phyloP scores from a whole-genome alignment of 2,329 filamentous ascomycete genomes.

The Xylariaceae sp. region DNA sequence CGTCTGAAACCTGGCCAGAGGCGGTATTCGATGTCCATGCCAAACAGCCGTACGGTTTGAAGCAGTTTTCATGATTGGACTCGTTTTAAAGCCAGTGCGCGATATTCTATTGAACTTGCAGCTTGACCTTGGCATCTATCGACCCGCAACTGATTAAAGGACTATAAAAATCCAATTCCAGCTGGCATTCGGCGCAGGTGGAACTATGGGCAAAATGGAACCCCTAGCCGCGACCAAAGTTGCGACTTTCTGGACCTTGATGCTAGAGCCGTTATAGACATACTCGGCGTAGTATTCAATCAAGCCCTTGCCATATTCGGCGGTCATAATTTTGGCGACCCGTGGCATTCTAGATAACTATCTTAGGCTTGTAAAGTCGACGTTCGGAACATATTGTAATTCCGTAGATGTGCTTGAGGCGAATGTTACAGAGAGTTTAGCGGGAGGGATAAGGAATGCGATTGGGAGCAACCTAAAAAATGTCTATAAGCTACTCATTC shows the following conservation, averaged over 20 bases:
- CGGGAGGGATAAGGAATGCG: conserved; percentile 1
- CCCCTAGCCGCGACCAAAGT: neutral
- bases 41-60: neutral
- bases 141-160: neutral
- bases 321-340: neutral
- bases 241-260: neutral
- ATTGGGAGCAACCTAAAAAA: conserved; percentile 7
- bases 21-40: no score
- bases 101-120: neutral
- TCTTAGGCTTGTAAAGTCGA: conserved; percentile 6
- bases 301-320: neutral
- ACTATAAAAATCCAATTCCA: conserved; percentile 13
- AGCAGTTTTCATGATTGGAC: neutral
- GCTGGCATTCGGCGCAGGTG: conserved; percentile 1
- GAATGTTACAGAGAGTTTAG: neutral
- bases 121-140: neutral
- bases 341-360: neutral
- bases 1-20: no score
- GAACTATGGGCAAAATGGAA: conserved; percentile 1
- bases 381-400: neutral
- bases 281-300: neutral
- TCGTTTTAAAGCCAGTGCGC: neutral
- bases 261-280: neutral
- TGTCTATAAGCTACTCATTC: no score
- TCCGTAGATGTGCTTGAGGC: neutral